Base-by-base conservation (phyloP, 2,329 filamentous ascomycete species). In the Alternaria consortialis region DNA sequence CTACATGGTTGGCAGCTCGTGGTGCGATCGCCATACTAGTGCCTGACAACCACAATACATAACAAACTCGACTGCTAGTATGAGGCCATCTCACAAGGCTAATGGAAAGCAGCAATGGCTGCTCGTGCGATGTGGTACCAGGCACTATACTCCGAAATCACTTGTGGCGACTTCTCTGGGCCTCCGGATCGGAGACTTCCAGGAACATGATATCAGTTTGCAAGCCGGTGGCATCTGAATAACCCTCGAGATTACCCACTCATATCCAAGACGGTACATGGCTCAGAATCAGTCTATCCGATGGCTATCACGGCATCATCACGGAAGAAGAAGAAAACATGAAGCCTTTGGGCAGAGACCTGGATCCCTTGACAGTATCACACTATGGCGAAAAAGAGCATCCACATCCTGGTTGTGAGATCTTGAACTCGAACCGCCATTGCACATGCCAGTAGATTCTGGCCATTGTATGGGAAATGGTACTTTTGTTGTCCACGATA, bases 221-320 rank as follows among this genome's bases (percentile, higher is more conserved):
- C 43, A 46, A 46, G 43, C 43, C 43, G 43, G 43, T 31, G 43
- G 43, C 43, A 46, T 31, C 15, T 20, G 15, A n/a, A 46, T 2
- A 17, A 29, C 43, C 25, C 29, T 29, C 43, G 39, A 46, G n/a
- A 29, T 46, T 46, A 46, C 43, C 43, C 43, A 46, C 5, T n/a
- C 25, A 29, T 31, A 11, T 46, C 15, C 27, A 17, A 12, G 43
- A 31, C n/a, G 43, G 25, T n/a, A 29, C 43, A 29, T 46, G 11
- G 43, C 27, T 46, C 43, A 31, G 27, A 25, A 15, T 46, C 43
- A 29, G 43, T 46, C 25, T 25, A 31, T 46, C 43, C 43, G 43
- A 46, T 46, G 43, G 43, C 11, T 29, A 31, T 46, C 43, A 46
- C 25, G 43, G 43, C 43, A 46, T 46, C 43, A 31, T 46, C 43